Evolutionary conservation across 2,329 filamentous ascomycete genomes (phyloP), one percentile per base, ranked within the genome.

Genomic region (Neurospora sp.): DNA sequence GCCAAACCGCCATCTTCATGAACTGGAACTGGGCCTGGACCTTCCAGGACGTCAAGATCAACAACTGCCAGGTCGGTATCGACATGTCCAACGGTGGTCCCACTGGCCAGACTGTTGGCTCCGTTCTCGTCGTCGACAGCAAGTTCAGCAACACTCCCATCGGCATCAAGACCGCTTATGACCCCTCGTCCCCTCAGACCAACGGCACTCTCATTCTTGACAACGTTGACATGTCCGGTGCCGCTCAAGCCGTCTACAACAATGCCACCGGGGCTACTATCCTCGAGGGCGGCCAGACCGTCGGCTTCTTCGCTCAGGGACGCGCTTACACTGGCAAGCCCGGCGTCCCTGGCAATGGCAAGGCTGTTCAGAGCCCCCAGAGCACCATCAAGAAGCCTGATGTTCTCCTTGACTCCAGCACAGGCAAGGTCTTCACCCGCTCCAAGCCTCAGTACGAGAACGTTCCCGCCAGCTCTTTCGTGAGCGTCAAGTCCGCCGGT

Each of bases 21-120:
- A 93, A 93, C 83, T 97, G 93, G 93, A 92, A 95, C 82, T 97
- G 93, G 93, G 84, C 89, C 19, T 96, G 91, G 90, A 88, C 90
- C 65, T 88, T 96, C 81, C 92, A 95, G 78, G 91, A 87, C 41
- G 75, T 96, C 43, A 85, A 82, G 66, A 92, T 96, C 80, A 89
- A 92, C 79, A 88, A 90, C 78, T 92, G 90, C 77, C 82, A 83
- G n/a, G 81, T 94, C 46, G 93, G 92, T 69, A 83, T 96, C 72
- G 91, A 96, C 80, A 92, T 97, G 88, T 87, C 90, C 68, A 87
- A 86, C 74, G 86, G 88, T 67, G 87, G 84, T 36, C 78, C 82
- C 39, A 82, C 84, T 1, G 36, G 19, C n/a, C 91, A 96, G 82
- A 91, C 88, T 11, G 93, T 97, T 68, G 96, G 96, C 69, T 97